Evolutionary conservation across 371 early-diverging fungal genomes (phyloP).

Genomic region (Mucor piriformis): DNA sequence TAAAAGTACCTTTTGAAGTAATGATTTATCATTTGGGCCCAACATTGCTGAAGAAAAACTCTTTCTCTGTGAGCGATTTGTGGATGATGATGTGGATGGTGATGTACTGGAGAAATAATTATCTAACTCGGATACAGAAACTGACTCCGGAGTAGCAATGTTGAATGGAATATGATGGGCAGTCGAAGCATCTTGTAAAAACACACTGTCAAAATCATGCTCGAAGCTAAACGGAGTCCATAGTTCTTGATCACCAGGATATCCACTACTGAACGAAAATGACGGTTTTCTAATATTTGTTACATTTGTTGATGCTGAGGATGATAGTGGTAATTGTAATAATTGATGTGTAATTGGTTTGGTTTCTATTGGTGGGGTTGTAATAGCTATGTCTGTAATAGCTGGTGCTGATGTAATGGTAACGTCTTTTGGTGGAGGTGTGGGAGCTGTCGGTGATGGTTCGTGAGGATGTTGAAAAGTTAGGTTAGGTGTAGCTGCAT

Average conservation of each 20-base stretch:
- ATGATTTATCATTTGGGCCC: conserved; percentile 30
- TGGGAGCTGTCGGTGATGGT: background rate
- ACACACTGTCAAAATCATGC: conserved; percentile 49
- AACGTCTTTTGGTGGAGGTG: background rate
- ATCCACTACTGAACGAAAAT: conserved; percentile 29
- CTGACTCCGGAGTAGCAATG: conserved; percentile 52
- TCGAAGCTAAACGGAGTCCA: conserved; percentile 52
- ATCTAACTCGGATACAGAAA: conserved; percentile 51
- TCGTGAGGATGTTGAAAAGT: background rate
- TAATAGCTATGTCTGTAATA: background rate
- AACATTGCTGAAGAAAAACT: conserved; percentile 26
- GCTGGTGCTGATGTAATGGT: background rate
- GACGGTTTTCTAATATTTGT: conserved; percentile 22
- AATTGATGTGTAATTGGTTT: background rate
- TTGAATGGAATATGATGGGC: conserved; percentile 33
- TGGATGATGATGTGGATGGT: background rate
- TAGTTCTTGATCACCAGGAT: conserved; percentile 43
- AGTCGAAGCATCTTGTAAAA: conserved; percentile 35
- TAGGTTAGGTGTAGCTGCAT: background rate
- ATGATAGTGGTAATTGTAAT: background rate
- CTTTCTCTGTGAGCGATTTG: conserved; percentile 21
- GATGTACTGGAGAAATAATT: conserved; percentile 38
- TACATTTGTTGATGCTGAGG: background rate
- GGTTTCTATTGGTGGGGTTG: background rate
- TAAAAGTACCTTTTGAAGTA: conserved; percentile 43